Conservation (phyloP, 129 eudicot genomes). For the Flaveria sonorensis region DNA sequence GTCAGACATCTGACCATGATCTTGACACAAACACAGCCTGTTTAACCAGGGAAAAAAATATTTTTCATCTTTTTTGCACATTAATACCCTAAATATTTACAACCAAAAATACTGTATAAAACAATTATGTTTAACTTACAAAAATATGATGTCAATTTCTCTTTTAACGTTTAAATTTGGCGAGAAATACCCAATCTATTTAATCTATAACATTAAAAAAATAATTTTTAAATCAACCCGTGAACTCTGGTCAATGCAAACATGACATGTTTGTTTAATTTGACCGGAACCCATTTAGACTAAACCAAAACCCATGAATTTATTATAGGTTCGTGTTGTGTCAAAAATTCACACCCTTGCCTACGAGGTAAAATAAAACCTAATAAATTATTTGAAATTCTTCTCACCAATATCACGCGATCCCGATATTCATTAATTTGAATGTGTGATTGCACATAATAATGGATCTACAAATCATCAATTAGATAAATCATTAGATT, state of each 20-base stretch:
- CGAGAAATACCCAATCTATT: neutral
- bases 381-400: neutral
- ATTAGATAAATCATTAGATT: constrained; percentile 1
- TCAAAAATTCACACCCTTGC: neutral
- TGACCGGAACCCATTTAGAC: neutral
- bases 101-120: neutral
- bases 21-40: neutral
- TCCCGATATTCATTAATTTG: constrained; percentile 76
- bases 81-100: neutral
- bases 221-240: no score
- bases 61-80: no score
- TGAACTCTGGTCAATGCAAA: neutral
- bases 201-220: neutral
- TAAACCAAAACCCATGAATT: neutral
- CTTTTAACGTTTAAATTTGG: neutral
- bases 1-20: neutral
- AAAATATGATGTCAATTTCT: neutral
- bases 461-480: constrained; percentile 52
- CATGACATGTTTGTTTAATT: neutral
- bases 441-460: constrained; percentile 72
- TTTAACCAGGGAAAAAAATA: neutral
- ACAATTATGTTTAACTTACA: neutral
- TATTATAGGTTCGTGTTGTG: neutral
- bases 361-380: neutral
- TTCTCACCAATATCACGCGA: constrained; percentile 65